Evolutionary conservation across 805 yeast species (phyloP).

Genomic region (Isabelozyma heimii): DNA sequence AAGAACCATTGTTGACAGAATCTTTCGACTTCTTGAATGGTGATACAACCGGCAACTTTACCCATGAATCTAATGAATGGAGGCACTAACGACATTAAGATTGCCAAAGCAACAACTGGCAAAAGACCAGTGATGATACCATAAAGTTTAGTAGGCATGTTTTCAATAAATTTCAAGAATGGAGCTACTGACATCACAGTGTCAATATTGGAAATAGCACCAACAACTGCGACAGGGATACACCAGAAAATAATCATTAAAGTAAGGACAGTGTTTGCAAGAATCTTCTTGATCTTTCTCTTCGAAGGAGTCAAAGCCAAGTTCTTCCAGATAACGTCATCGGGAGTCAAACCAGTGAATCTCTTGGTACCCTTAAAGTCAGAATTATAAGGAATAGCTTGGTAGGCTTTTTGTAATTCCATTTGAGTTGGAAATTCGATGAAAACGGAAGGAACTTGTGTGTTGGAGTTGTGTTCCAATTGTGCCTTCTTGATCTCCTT

Average conservation of each 20-base stretch:
- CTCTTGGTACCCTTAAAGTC: conserved; percentile 47
- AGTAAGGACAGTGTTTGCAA: conserved; percentile 64
- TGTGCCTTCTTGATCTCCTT: conserved; percentile 61
- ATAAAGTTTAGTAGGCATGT: conserved; percentile 49
- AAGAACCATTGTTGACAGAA: conserved; percentile 87
- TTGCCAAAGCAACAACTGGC: conserved; percentile 64
- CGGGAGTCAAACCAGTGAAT: conserved; percentile 68
- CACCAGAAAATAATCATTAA: conserved; percentile 67
- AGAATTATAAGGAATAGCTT: conserved; percentile 63
- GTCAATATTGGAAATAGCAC: conserved; percentile 67
- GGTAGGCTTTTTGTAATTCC: conserved; percentile 86
- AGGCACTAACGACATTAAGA: conserved; percentile 67
- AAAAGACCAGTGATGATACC: conserved; percentile 69
- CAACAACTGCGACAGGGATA: conserved; percentile 76
- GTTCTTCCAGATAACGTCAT: conserved; percentile 83
- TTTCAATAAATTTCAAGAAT: conserved; percentile 55
- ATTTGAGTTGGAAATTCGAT: conserved; percentile 79
- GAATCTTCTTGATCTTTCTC: conserved; percentile 54
- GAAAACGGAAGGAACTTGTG: conserved; percentile 67
- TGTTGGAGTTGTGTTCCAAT: conserved; percentile 45
- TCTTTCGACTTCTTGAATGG: conserved; percentile 68
- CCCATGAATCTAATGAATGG: conserved; percentile 68
- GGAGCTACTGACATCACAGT: conserved; percentile 51
- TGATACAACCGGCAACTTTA: conserved; percentile 65
- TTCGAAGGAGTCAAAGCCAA: conserved; percentile 54